These are phyloP conservation scores for Novymonas esmeraldas DNA, from an alignment of 208 protist genomes.

Conservation along the genomic window DNA sequence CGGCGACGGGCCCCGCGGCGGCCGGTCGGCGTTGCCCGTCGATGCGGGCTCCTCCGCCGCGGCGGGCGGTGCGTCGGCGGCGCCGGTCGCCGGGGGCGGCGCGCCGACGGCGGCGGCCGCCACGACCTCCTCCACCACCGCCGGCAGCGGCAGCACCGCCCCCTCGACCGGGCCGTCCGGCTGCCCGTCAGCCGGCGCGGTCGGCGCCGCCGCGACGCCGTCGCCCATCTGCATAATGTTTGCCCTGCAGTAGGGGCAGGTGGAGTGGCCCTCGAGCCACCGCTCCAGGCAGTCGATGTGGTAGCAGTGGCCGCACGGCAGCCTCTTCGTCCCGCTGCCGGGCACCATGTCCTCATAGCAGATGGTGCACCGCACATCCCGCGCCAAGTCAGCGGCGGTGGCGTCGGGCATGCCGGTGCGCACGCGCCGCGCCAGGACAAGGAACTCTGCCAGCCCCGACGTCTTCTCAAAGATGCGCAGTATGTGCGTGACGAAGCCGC, in stretches of 20 bases:
- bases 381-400: conserved; percentile 56
- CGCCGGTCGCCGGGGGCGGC: neutral
- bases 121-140: conserved; percentile 2
- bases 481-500: conserved; percentile 38
- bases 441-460: conserved; percentile 40
- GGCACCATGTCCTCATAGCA: conserved; percentile 87
- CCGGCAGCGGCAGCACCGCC: conserved; percentile 2
- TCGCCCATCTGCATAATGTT: conserved; percentile 47
- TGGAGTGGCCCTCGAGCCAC: conserved; percentile 78
- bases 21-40: too few species aligned
- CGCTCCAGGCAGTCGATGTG: conserved; percentile 76
- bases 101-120: too few species aligned
- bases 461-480: conserved; percentile 44
- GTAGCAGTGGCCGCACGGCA: conserved; percentile 88
- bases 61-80: neutral
- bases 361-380: conserved; percentile 73
- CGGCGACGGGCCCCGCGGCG: too few species aligned
- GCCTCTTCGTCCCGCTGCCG: conserved; percentile 47
- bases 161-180: neutral
- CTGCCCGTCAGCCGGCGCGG: neutral
- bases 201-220: neutral
- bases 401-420: conserved; percentile 40
- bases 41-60: neutral
- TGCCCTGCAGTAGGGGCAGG: conserved; percentile 85
- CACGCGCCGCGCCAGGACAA: conserved; percentile 39